These are phyloP conservation scores for Ceratopteris richardii DNA, from an alignment of 75 land plant species.

Conservation along the genomic window DNA sequence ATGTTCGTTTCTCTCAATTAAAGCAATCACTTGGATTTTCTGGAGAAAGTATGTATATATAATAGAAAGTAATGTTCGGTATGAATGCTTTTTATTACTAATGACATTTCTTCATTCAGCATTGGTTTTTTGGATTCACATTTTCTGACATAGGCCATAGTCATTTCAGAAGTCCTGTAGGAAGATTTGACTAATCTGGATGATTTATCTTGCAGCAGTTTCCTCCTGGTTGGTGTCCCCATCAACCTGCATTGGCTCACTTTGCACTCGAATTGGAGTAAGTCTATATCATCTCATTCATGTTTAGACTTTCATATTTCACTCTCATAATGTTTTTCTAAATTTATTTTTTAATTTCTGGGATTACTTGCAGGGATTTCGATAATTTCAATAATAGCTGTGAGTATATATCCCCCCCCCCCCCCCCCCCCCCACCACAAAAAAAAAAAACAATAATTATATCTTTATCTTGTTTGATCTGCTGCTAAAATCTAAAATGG, in stretches of 20 bases:
- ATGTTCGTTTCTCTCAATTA: no score
- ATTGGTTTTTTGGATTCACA: no score
- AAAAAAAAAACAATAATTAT: background rate
- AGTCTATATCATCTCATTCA: background rate
- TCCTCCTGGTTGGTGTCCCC: constrained; percentile 1
- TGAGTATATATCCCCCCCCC: background rate
- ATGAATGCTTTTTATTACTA: background rate
- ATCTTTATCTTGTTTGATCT: no score
- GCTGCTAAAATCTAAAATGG: no score
- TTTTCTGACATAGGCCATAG: no score
- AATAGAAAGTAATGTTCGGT: background rate
- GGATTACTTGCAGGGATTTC: background rate
- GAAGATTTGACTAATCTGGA: background rate
- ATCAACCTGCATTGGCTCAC: background rate
- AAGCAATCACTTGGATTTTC: no score
- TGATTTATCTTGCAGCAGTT: background rate
- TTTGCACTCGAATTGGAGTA: background rate
- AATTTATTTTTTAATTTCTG: background rate
- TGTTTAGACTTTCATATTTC: background rate
- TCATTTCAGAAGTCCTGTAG: background rate
- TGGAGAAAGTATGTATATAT: no score
- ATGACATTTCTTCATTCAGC: background rate
- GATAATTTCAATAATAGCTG: background rate
- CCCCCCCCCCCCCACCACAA: no score
- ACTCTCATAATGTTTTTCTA: background rate